Evolutionary conservation across 441 rosid species (phyloP), one percentile per base, ranked within the genome.

Genomic region (Gossypium schwendimanii): DNA sequence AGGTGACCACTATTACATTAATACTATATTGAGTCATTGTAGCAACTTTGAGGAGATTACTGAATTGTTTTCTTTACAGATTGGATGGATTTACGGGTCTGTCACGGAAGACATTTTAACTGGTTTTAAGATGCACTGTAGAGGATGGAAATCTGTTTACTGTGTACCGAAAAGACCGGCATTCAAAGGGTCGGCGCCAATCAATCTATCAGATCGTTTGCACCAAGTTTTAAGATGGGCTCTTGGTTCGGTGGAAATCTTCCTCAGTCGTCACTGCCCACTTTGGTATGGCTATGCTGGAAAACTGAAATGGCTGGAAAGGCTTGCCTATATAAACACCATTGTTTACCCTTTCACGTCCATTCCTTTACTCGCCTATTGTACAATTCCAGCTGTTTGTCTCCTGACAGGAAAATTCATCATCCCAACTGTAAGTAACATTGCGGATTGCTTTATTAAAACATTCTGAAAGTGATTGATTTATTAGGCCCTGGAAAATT

Each of bases 191-290:
- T 91, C 97, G 20, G 97, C 97, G 52, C 98, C 98, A 0, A 93
- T 93, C 74, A 93, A 93, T 88, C 85, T 93, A 4, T 93, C 98
- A 0, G 97, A 94, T 69, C 72, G 98, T 75, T 76, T 94, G 78
- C 93, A 94, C 72, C 97, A 94, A 70, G 98, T 94, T 70, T 93
- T 91, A 67, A 77, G 98, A 75, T 91, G 98, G 96, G 98, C 97
- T 3, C 90, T 94, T 2, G 98, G 98, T n/a, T 94, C 98, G 20
- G 89, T 94, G 2, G 98, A 91, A 78, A 94, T 94, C 79, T 91
- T 89, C 84, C 82, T 91, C 31, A 94, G 98, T 58, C 88, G 91
- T 57, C 95, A 91, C 49, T 90, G 98, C 74, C 95, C 95, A 0
- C 76, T 92, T 7, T 94, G 97, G 98, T 94, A 94, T 78, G 98